phyloP scores from a whole-genome alignment of 2,329 filamentous ascomycete species.

The Apiospora malaysiana region DNA sequence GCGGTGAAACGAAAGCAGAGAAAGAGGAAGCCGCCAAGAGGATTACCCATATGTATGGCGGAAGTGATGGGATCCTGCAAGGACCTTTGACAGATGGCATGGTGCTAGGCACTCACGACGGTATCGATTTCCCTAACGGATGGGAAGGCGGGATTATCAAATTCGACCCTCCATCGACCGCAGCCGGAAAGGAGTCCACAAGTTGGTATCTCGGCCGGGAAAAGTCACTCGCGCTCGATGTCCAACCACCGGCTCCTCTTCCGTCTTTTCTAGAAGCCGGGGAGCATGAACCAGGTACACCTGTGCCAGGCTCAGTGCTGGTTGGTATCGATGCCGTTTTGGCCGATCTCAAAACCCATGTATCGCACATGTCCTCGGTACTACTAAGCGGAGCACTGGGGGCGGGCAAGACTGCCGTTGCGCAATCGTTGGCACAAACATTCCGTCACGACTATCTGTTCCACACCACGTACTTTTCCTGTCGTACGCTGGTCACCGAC shows the following conservation, averaged over 20 bases:
- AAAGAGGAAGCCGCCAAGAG: conserved; percentile 77
- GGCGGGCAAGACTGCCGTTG: conserved; percentile 85
- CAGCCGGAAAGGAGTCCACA: conserved; percentile 50
- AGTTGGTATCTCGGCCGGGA: conserved; percentile 83
- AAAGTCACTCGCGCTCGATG: conserved; percentile 72
- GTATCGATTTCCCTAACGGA: conserved; percentile 58
- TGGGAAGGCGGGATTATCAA: conserved; percentile 87
- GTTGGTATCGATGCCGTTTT: conserved; percentile 86
- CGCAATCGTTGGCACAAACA: conserved; percentile 75
- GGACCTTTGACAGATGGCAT: conserved; percentile 91
- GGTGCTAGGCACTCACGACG: conserved; percentile 67
- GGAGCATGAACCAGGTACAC: conserved; percentile 57
- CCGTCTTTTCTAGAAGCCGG: conserved; percentile 60
- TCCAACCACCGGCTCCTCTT: conserved; percentile 75
- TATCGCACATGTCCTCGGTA: conserved; percentile 87
- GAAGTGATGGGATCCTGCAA: conserved; percentile 68
- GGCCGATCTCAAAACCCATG: conserved; percentile 72
- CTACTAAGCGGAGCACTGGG: conserved; percentile 88
- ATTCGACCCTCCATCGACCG: conserved; percentile 64
- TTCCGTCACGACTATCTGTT: conserved; percentile 77
- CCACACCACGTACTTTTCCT: conserved; percentile 85
- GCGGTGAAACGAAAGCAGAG: conserved; percentile 83
- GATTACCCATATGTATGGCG: conserved; percentile 74
- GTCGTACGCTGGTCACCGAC: conserved; percentile 85
- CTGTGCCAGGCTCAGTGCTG: conserved; percentile 66